Percentiles rank a stretch among this genome's conserved stretches.
Evolutionary conservation across 2,329 filamentous ascomycete species (phyloP).

Genomic region (Cladosporium colombiae): DNA sequence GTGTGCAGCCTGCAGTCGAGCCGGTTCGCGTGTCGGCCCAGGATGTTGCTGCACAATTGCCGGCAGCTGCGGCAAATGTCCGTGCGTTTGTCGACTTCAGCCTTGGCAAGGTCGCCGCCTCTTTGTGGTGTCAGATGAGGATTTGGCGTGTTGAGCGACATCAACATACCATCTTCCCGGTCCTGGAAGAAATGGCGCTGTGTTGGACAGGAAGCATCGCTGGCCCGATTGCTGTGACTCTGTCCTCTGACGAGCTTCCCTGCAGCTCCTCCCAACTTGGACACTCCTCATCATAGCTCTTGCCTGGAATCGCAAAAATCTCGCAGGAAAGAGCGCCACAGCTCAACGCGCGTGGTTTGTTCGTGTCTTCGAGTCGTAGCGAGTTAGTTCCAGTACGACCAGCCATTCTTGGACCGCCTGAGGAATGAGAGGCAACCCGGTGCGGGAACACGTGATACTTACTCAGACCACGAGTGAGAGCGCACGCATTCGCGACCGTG

Average conservation of each 20-base stretch:
- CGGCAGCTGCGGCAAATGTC: slow-evolving; percentile 9
- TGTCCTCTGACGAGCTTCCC: background rate
- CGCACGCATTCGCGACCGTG: background rate
- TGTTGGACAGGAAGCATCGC: background rate
- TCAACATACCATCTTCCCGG: background rate
- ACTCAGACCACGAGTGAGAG: background rate
- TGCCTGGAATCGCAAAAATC: background rate
- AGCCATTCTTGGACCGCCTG: background rate
- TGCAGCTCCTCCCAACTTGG: background rate
- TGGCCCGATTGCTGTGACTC: background rate
- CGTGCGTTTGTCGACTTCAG: slow-evolving; percentile 8
- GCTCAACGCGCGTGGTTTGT: background rate
- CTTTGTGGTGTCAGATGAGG: background rate
- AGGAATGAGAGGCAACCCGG: background rate
- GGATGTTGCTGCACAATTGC: slow-evolving; percentile 17
- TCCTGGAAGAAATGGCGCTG: background rate
- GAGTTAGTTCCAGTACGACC: background rate
- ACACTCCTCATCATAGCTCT: background rate
- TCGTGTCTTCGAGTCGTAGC: background rate
- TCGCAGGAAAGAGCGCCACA: background rate
- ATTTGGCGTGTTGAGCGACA: background rate
- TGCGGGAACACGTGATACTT: background rate
- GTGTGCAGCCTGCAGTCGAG: slow-evolving; percentile 8
- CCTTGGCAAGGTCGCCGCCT: slow-evolving; percentile 7
- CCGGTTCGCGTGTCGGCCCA: slow-evolving; percentile 7